Percentiles rank a stretch among this genome's conserved stretches.
Conservation (phyloP, 2,329 filamentous ascomycete species). For the Fusarium keratoplasticum region DNA sequence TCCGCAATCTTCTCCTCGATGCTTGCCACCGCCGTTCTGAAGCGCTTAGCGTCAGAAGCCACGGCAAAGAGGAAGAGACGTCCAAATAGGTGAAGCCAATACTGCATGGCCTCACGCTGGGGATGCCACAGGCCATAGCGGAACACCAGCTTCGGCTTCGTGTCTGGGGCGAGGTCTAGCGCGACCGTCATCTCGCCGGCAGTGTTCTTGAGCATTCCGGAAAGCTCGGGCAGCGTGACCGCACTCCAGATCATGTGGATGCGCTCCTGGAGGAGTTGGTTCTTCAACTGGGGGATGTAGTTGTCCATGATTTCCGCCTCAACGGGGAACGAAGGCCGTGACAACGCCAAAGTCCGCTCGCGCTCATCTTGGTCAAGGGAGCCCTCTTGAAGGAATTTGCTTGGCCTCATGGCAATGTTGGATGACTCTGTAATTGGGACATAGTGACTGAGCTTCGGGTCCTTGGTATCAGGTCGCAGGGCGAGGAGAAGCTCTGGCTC, state of each 20-base stretch:
- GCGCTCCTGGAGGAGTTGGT: constrained; percentile 16
- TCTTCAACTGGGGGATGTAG: constrained; percentile 13
- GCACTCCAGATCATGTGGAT: constrained; percentile 30
- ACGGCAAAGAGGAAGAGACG: constrained; percentile 19
- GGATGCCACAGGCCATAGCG: constrained; percentile 32
- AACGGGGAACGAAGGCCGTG: not conserved
- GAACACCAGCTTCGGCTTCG: constrained; percentile 14
- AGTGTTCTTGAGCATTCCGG: not conserved
- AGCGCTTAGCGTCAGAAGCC: not conserved
- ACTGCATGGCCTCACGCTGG: constrained; percentile 16
- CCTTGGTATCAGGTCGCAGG: constrained; percentile 6
- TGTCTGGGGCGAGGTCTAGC: not conserved
- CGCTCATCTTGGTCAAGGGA: not conserved
- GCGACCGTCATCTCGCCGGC: constrained; percentile 20
- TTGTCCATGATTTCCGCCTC: constrained; percentile 10
- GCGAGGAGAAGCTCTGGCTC: constrained; percentile 21
- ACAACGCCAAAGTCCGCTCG: not conserved
- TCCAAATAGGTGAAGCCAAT: constrained; percentile 29
- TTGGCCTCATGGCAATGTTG: constrained; percentile 6
- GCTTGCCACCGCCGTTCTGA: not conserved
- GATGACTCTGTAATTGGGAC: constrained; percentile 22
- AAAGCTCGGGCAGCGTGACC: constrained; percentile 10
- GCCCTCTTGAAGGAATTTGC: not conserved
- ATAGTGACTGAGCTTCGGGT: constrained; percentile 1
- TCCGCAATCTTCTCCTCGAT: not conserved